A percentile compares a stretch with the other conserved stretches of the same genome.
Conservation (phyloP, 768 basidiomycete species). For the Filobasidium floriforme region DNA sequence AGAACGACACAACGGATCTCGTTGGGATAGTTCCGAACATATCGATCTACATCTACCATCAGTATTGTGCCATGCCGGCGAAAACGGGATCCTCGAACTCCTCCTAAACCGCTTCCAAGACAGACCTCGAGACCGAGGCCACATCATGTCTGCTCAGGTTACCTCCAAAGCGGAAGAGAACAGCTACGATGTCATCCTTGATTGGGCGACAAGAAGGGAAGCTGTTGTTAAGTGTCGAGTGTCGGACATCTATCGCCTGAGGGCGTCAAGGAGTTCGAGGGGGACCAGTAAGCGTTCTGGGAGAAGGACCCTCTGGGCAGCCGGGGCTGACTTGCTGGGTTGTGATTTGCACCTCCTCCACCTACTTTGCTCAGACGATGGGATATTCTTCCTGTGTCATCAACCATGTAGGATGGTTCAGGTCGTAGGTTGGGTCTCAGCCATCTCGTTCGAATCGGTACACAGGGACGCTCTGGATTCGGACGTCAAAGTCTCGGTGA, state of each 20-base stretch:
- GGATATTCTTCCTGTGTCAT: slow-evolving; percentile 17
- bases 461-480: slow-evolving; percentile 12
- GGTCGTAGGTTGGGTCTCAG: slow-evolving; percentile 15
- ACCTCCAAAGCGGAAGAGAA: not conserved
- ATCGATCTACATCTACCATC: no score
- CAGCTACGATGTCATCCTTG: not conserved
- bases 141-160: not conserved
- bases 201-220: not conserved
- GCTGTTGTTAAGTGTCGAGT: slow-evolving; percentile 15
- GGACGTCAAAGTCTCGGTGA: slow-evolving; percentile 5
- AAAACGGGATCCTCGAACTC: no score
- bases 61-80: no score
- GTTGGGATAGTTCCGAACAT: no score
- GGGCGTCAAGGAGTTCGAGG: slow-evolving; percentile 5
- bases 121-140: no score
- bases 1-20: no score
- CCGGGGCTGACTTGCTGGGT: no score
- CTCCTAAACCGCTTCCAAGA: no score
- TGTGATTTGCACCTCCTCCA: not conserved
- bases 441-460: slow-evolving; percentile 3
- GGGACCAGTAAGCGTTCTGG: slow-evolving; percentile 8
- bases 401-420: slow-evolving; percentile 13
- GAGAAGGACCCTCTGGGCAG: not conserved
- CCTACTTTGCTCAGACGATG: slow-evolving; percentile 1
- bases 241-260: slow-evolving; percentile 5